phyloP scores from a whole-genome alignment of 352 stramenopile genomes.

The Phytophthora europaea region DNA sequence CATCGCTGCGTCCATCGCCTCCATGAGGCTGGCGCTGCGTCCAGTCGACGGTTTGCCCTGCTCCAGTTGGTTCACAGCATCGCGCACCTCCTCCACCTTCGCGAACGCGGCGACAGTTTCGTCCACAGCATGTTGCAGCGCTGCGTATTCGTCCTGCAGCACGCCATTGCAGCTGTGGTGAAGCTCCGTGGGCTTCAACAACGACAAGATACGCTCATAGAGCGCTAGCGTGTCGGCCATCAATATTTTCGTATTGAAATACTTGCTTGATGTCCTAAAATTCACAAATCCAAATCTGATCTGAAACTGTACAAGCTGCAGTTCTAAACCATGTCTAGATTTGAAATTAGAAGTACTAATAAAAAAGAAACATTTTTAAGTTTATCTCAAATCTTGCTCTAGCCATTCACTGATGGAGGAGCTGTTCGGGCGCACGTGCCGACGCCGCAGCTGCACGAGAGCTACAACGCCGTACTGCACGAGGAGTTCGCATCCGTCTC shows the following conservation, averaged over 20 bases:
- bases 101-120: slow-evolving; percentile 11
- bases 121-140: slow-evolving; percentile 8
- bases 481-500: slow-evolving; percentile 12
- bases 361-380: no score
- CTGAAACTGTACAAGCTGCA: no score
- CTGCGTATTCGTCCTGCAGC: slow-evolving; percentile 18
- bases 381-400: no score
- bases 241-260: background rate
- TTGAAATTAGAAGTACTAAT: no score
- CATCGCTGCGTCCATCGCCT: slow-evolving; percentile 18
- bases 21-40: slow-evolving; percentile 21
- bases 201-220: slow-evolving; percentile 39
- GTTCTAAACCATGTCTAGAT: no score
- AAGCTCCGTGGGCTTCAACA: slow-evolving; percentile 28
- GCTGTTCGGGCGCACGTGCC: slow-evolving; percentile 8
- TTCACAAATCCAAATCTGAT: no score
- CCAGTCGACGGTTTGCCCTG: slow-evolving; percentile 24
- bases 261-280: no score
- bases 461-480: slow-evolving; percentile 11
- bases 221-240: slow-evolving; percentile 18
- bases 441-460: slow-evolving; percentile 1
- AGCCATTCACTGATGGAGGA: no score
- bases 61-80: slow-evolving; percentile 39
- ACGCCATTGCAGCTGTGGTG: slow-evolving; percentile 32
- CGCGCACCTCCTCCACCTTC: slow-evolving; percentile 38